Evolutionary conservation across 2,329 filamentous ascomycete genomes (phyloP).

Genomic region (Rosellinia necatrix): DNA sequence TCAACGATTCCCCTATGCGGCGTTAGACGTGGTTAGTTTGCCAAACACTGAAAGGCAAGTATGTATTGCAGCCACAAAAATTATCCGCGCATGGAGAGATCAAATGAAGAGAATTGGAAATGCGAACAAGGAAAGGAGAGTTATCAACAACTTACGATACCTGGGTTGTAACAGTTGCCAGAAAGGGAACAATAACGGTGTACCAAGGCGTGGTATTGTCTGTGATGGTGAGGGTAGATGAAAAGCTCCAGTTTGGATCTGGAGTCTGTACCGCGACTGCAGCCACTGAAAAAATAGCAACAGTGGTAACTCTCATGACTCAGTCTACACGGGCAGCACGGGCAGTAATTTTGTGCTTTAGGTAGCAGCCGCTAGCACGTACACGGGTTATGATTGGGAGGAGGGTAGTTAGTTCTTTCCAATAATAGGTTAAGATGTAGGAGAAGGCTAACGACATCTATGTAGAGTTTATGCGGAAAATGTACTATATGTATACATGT

Average conservation of each 20-base stretch:
- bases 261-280: not conserved
- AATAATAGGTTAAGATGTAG: too few species aligned
- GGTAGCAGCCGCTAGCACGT: not conserved
- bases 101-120: not conserved
- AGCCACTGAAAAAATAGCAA: not conserved
- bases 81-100: too few species aligned
- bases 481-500: too few species aligned
- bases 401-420: too few species aligned
- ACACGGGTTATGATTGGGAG: not conserved
- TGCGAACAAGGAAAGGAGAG: not conserved
- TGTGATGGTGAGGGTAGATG: slow-evolving; percentile 6
- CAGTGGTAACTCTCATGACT: slow-evolving; percentile 6
- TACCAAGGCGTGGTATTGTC: slow-evolving; percentile 3
- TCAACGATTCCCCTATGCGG: slow-evolving; percentile 10
- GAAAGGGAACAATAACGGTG: slow-evolving; percentile 13
- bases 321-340: not conserved
- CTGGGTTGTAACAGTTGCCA: slow-evolving; percentile 9
- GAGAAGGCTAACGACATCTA: too few species aligned
- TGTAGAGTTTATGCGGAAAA: too few species aligned
- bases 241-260: slow-evolving; percentile 15
- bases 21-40: not conserved
- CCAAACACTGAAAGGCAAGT: not conserved
- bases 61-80: too few species aligned
- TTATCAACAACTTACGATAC: slow-evolving; percentile 11
- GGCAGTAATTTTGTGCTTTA: not conserved